Base-by-base conservation (phyloP, 176 grass and related monocot species). In the Guadua angustifolia region DNA sequence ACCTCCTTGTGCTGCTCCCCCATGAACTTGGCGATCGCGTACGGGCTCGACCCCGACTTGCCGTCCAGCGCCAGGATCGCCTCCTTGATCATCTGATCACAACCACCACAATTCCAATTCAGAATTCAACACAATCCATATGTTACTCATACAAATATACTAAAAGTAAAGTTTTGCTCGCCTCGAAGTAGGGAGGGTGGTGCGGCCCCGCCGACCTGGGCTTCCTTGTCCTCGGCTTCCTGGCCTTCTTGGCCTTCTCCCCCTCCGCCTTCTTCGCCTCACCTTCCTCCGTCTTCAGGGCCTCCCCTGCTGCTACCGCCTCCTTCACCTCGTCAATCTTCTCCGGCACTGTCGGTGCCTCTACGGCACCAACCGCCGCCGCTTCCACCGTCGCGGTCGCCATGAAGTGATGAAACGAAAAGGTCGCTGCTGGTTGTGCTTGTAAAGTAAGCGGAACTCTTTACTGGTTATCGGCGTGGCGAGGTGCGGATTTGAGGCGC, bases 101-200 rank as follows among this genome's bases (percentile, higher is more conserved):
- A 8, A 19, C 19, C 66, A 69, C 32, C 47, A 14, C 69, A 45
- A 65, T n/a, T 52, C 7, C 26, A 22, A 19, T 55, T 55, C 17
- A 84, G 38, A 60, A 43, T 39, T 4, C 29, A 3, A 24, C 2
- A 0, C 15, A 0, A 29, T 29, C 0, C 8, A 55, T 0, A 0
- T 4, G 6, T 19, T 0, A 4, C 43, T 32, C 50, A 19, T 21
- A 5, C 16, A 1, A 21, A 46, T 17, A 26, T 17, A 5, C 7
- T 2, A 17, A 73, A 9, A 9, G 4, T 16, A 26, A 11, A 2
- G 32, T 5, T 7, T 24, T 57, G 0, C 60, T 86, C 64, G 92
- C 95, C 92, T 98, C 88, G 64, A 94, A 88, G 83, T 98, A 95
- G 0, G 95, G 92, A 17, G 95, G 92, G 75, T 98, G 95, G 29